These are phyloP conservation scores for Pseudopyrenochaeta lycopersici DNA, from an alignment of 2,329 filamentous ascomycete genomes.

Conservation along the genomic window DNA sequence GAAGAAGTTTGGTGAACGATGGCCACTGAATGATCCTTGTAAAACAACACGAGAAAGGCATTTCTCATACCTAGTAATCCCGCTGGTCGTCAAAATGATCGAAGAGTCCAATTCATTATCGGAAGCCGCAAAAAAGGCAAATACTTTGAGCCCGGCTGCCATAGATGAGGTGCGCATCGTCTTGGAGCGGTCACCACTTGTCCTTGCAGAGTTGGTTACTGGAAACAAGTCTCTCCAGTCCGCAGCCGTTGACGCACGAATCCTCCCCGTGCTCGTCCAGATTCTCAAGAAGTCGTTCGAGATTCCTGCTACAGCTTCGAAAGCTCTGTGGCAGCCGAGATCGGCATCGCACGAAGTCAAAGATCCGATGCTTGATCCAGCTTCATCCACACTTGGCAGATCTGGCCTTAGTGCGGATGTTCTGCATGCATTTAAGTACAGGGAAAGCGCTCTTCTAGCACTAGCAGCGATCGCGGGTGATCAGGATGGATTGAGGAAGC, in stretches of 20 bases:
- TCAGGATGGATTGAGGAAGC: conserved; percentile 85
- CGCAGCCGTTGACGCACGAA: conserved; percentile 76
- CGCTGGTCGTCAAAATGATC: conserved; percentile 59
- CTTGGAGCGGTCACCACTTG: conserved; percentile 69
- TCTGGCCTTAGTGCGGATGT: conserved; percentile 58
- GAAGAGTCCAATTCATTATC: conserved; percentile 45
- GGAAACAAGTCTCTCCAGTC: conserved; percentile 83
- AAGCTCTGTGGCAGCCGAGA: conserved; percentile 64
- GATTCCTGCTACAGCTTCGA: conserved; percentile 58
- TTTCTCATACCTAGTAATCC: conserved; percentile 56
- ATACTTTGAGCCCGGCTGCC: conserved; percentile 57
- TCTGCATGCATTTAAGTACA: conserved; percentile 75
- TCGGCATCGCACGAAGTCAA: conserved; percentile 32
- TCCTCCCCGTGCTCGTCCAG: conserved; percentile 69
- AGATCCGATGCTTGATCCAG: conserved; percentile 38
- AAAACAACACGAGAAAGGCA: conserved; percentile 52
- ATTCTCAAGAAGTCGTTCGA: conserved; percentile 74
- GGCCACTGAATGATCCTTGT: conserved; percentile 47
- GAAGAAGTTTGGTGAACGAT: conserved; percentile 48
- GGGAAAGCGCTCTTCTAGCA: conserved; percentile 79
- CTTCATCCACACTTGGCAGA: conserved; percentile 44
- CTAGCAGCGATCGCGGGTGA: conserved; percentile 82
- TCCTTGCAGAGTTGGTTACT: conserved; percentile 80
- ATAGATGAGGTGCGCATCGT: conserved; percentile 40
- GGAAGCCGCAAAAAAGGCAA: conserved; percentile 34